phyloP scores from a whole-genome alignment of 2,329 filamentous ascomycete species.

The Colletotrichum echinochloae region DNA sequence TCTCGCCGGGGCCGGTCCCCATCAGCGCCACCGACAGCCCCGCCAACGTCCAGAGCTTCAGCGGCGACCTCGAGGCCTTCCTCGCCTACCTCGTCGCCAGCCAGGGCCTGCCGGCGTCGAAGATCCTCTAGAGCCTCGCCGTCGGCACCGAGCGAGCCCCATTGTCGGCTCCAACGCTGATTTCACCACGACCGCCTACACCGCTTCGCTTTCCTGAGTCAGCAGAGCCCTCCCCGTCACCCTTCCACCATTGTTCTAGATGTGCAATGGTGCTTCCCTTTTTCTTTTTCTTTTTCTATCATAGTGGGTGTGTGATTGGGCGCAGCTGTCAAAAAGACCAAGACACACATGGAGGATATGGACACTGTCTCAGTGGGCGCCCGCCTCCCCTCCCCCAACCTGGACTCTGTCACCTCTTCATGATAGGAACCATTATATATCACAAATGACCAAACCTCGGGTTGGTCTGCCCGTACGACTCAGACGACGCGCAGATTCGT shows the following conservation, averaged over 20 bases:
- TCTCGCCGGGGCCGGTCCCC: conserved; percentile 54
- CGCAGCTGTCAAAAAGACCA: background rate
- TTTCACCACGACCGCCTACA: conserved; percentile 42
- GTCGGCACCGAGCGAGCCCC: conserved; percentile 69
- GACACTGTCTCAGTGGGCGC: background rate
- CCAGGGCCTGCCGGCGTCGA: conserved; percentile 59
- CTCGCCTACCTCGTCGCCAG: conserved; percentile 64
- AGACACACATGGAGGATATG: conserved; percentile 25
- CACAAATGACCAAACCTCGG: conserved; percentile 31
- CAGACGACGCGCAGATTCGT: background rate
- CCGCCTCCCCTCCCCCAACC: background rate
- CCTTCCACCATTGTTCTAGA: background rate
- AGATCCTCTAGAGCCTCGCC: conserved; percentile 53
- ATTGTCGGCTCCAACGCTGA: conserved; percentile 60
- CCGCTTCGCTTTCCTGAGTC: conserved; percentile 16
- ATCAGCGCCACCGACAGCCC: conserved; percentile 62
- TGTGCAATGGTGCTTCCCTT: background rate
- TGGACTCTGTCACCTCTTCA: conserved; percentile 26
- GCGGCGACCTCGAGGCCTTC: conserved; percentile 69
- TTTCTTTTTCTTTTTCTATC: background rate
- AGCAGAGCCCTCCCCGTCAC: too few species aligned
- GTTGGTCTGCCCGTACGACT: background rate
- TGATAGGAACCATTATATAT: conserved; percentile 28
- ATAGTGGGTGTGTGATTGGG: too few species aligned
- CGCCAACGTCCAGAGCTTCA: conserved; percentile 64